Evolutionary conservation across 257 asterid genomes (phyloP), one percentile per base, ranked within the genome.

Genomic region (Leonotis leonurus): DNA sequence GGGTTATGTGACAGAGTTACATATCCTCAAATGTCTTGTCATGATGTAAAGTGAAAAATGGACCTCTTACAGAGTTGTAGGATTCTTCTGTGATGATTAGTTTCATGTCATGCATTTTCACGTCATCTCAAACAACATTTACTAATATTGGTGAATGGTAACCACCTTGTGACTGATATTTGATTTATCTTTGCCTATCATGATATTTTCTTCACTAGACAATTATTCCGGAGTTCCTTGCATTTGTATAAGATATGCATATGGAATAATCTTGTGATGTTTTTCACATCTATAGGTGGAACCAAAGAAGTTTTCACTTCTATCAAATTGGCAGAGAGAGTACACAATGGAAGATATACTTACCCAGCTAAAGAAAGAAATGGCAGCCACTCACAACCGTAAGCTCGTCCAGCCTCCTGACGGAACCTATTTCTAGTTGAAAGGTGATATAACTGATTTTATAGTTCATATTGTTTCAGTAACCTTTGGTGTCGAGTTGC

Each of bases 271-370:
- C n/a, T n/a, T n/a, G n/a, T n/a, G n/a, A n/a, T n/a, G n/a, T n/a
- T n/a, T n/a, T n/a, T n/a, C n/a, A n/a, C n/a, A n/a, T n/a, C n/a
- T n/a, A n/a, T n/a, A n/a, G n/a, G n/a, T n/a, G n/a, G n/a, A n/a
- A n/a, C n/a, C n/a, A n/a, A n/a, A n/a, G n/a, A n/a, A n/a, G n/a
- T n/a, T n/a, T n/a, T 78, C 36, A 6, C 75, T 83, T 59, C 82
- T 89, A 61, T 41, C 80, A 1, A 89, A 86, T 57, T 89, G 96
- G 96, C 93, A 89, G 75, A 70, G 95, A 14, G 90, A 83, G 64
- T 84, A 71, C 68, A 86, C 89, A 12, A 89, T 73, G 78, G 78
- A 73, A 51, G 36, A 73, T 39, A 73, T 73, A 26, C 30, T 73
- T 35, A 73, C 73, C 4, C 70, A 62, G 56, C 74, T 73, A 24